Evolutionary conservation across 2,329 filamentous ascomycete species (phyloP), one percentile per base, ranked within the genome.

Genomic region (Cytospora paraplurivora): DNA sequence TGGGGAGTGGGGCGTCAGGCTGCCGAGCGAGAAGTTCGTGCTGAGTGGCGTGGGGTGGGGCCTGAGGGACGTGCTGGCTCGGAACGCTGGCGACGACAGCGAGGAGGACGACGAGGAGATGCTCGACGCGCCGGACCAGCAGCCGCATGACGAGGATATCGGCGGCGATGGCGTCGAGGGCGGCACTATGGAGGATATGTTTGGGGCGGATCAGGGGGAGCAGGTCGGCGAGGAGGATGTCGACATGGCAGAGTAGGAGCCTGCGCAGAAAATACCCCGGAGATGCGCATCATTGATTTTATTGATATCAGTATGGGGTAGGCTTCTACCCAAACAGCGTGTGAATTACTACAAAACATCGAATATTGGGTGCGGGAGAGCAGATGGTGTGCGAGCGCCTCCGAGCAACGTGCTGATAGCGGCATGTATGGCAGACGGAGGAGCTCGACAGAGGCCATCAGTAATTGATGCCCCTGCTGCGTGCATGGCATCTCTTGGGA

Each of bases 21-120:
- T 90, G 65, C 88, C 88, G 1, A 86, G 84, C 69, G 88, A 90
- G 76, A 82, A 87, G 62, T 90, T 89, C 69, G 87, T 89, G 35
- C 78, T 90, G 52, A 88, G 83, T 62, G 88, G 88, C 17, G 81
- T 85, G 58, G 82, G 84, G 66, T 90, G 88, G 88, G 85, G 85
- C 0, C 72, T 90, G 64, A 81, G 81, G 70, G 83, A 88, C 35
- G 78, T 83, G 32, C 88, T 85, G 82, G 82, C 76, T 1, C 75
- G 73, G n/a, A 79, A 78, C 1, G 81, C 77, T 5, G 80, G 77
- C 7, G 77, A 79, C 1, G 77, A 75, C 12, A 74, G 72, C 15
- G 73, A 71, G 6, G 77, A 75, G 1, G 78, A 78, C 17, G 79
- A 79, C 38, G 75, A 77, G 54, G 72, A 74, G 44, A 73, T 74